phyloP scores from a whole-genome alignment of 116 monocot genomes.

The Cymodocea nodosa region DNA sequence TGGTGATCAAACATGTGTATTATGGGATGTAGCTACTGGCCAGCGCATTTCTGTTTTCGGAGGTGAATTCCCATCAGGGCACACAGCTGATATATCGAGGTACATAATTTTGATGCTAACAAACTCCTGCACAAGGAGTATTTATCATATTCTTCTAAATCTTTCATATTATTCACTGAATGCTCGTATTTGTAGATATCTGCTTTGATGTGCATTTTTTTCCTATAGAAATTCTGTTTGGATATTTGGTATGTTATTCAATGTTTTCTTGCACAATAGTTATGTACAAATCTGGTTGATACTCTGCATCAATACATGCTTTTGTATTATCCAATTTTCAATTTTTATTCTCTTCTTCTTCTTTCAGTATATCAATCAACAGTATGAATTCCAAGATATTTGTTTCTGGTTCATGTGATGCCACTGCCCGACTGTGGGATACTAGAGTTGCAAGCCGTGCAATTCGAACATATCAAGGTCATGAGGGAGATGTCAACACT shows the following conservation, averaged over 20 bases:
- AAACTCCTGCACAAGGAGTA: too few relatives aligned
- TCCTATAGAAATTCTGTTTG: too few relatives aligned
- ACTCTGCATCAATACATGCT: too few relatives aligned
- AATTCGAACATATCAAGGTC: conserved; percentile 72
- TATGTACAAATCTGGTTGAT: too few relatives aligned
- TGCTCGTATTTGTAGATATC: too few relatives aligned
- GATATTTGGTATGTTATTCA: too few relatives aligned
- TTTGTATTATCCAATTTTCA: too few relatives aligned
- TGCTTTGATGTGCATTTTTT: too few relatives aligned
- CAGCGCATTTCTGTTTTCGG: conserved; percentile 87
- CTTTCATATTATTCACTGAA: too few relatives aligned
- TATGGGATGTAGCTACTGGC: conserved; percentile 95
- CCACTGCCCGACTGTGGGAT: conserved; percentile 89
- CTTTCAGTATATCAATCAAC: conserved; percentile 74
- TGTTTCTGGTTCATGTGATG: conserved; percentile 93
- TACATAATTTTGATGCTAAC: conserved; percentile 14
- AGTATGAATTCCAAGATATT: conserved; percentile 73
- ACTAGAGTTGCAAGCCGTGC: conserved; percentile 80
- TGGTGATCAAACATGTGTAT: conserved; percentile 89
- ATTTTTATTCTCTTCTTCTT: too few relatives aligned
- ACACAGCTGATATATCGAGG: conserved; percentile 88
- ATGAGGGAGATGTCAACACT: conserved; percentile 70
- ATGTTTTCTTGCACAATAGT: too few relatives aligned
- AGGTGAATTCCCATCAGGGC: conserved; percentile 98
- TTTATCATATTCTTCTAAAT: too few relatives aligned